Evolutionary conservation across 176 grass and related monocot genomes (phyloP), one percentile per base, ranked within the genome.

Genomic region (Typha latifolia): DNA sequence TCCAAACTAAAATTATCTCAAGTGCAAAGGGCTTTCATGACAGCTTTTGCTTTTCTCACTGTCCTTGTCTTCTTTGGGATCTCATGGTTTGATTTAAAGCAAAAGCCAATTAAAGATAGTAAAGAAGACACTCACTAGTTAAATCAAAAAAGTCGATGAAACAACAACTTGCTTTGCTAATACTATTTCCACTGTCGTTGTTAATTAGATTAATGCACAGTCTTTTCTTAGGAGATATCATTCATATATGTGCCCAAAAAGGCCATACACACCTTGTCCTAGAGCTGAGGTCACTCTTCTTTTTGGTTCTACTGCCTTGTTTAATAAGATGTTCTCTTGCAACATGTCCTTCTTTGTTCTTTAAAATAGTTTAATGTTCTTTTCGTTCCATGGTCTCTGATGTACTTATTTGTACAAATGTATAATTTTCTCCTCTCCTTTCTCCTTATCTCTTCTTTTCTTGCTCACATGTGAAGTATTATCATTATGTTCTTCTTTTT

Each of bases 71-170:
- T 65, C 27, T 43, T 65, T 65, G 63, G 47, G 63, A 65, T 65
- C 63, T 47, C 32, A 65, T 18, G 12, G 63, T 13, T 13, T 43
- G 63, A 65, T 65, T 65, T 47, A 65, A 65, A 65, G 63, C 63
- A 65, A 65, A 65, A 65, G 63, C 63, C n/a, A n/a, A 43, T n/a
- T 24, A 15, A 32, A 16, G 16, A 43, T 16, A 29, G 16, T 34
- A 65, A 65, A 47, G 63, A 65, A 65, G 16, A 14, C 14, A 19
- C 32, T 47, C 63, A 65, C 63, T 65, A 32, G 29, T 34, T 65
- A 57, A 57, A 57, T 57, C 53, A 59, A 59, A 55, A 47, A 65
- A 65, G n/a, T 13, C n/a, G 32, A 65, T 47, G 29, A 47, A 65
- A 43, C 62, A 65, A n/a, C 26, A 37, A 32, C 16, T 47, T 64